These are phyloP conservation scores for Claviceps pusilla DNA, from an alignment of 2,329 filamentous ascomycete genomes.

Conservation along the genomic window DNA sequence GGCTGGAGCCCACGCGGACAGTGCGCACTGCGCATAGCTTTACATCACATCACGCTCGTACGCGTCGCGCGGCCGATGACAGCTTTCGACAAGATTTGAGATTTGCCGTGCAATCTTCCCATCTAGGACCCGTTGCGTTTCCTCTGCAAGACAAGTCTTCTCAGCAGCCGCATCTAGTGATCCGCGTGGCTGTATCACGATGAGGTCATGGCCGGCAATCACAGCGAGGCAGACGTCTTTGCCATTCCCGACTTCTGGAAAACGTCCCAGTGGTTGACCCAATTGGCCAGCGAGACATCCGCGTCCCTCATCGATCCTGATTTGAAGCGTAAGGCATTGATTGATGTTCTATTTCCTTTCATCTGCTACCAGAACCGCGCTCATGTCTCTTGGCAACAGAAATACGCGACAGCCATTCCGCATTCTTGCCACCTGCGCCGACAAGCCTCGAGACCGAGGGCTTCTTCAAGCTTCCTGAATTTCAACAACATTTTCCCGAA, in stretches of 20 bases:
- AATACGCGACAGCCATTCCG: background rate
- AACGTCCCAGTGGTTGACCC: constrained; percentile 34
- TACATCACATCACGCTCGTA: background rate
- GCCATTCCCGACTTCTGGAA: constrained; percentile 47
- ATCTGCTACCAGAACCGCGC: background rate
- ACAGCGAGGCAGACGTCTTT: constrained; percentile 41
- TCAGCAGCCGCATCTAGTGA: background rate
- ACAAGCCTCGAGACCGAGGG: constrained; percentile 13
- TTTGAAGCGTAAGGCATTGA: constrained; percentile 15
- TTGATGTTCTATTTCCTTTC: background rate
- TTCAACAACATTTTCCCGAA: background rate
- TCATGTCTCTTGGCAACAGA: background rate
- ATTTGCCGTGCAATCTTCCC: background rate
- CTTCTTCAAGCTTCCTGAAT: constrained; percentile 16
- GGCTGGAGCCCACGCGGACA: background rate
- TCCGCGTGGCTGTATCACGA: background rate
- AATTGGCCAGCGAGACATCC: constrained; percentile 9
- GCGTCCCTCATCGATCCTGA: constrained; percentile 30
- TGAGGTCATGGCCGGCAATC: constrained; percentile 21
- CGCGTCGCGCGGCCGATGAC: background rate
- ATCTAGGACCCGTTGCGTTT: no score
- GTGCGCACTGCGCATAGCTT: no score
- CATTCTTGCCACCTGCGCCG: constrained; percentile 9
- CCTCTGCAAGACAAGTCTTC: background rate
- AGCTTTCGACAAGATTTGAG: background rate